Evolutionary conservation across 805 yeast species (phyloP).

Genomic region (Kodamaea neixiangensis): DNA sequence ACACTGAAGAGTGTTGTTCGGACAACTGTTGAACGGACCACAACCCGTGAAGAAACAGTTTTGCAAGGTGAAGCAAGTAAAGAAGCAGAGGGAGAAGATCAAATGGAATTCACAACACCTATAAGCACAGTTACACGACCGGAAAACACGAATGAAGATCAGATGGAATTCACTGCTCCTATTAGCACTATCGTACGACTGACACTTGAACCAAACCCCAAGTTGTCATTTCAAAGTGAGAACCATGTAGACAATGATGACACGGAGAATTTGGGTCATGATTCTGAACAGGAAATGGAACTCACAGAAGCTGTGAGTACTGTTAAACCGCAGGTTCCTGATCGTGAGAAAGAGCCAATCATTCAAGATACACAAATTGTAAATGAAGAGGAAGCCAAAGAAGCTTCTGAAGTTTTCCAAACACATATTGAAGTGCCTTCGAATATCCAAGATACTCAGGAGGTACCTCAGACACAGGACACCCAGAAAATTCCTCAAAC

Average conservation of each 20-base stretch:
- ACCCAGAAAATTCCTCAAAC: neutral
- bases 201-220: neutral
- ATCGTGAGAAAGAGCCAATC: neutral
- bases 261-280: neutral
- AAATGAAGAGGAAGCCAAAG: no score
- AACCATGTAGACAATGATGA: neutral
- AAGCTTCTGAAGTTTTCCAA: neutral
- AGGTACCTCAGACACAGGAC: neutral
- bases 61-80: no score
- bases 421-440: neutral
- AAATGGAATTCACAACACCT: constrained; percentile 10
- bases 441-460: neutral
- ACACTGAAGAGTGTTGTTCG: neutral
- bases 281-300: constrained; percentile 12
- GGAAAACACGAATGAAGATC: neutral
- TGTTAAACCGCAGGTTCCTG: neutral
- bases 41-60: no score
- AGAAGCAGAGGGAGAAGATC: neutral
- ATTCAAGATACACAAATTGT: neutral
- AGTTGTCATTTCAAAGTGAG: neutral
- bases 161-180: constrained; percentile 11
- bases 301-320: constrained; percentile 4
- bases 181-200: neutral
- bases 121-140: constrained; percentile 1
- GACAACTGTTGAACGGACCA: neutral